A percentile compares a stretch with the other conserved stretches of the same genome.
phyloP scores from a whole-genome alignment of 805 yeast genomes.

The Teunomyces gatunensis region DNA sequence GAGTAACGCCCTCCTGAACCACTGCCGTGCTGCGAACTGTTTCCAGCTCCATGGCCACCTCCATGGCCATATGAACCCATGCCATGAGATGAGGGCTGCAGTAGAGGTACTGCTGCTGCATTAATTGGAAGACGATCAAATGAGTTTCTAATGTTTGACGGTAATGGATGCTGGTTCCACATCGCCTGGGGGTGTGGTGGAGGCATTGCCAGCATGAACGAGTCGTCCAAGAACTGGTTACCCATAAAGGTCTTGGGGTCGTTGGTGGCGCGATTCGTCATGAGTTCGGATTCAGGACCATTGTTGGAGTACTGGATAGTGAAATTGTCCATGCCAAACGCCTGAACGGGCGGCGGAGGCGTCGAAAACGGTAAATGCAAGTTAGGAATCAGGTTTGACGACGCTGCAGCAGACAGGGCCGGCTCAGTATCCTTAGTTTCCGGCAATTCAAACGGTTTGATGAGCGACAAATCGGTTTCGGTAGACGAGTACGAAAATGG shows the following conservation, averaged over 20 bases:
- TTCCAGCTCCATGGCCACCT: background rate
- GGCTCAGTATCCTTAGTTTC: conserved; percentile 2
- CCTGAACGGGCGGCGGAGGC: conserved; percentile 20
- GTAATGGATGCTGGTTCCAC: conserved; percentile 15
- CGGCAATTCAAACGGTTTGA: conserved; percentile 20
- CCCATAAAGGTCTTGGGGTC: background rate
- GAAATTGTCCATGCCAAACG: conserved; percentile 1
- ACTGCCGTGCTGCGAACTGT: background rate
- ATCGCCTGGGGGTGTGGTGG: conserved; percentile 5
- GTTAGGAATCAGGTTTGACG: conserved; percentile 5
- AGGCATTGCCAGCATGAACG: conserved; percentile 3
- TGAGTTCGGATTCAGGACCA: background rate
- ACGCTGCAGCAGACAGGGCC: too few relatives aligned
- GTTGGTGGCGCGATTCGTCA: background rate
- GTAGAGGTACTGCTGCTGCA: background rate
- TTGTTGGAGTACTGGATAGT: background rate
- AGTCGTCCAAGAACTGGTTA: conserved; percentile 2
- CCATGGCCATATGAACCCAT: background rate
- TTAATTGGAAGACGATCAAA: conserved; percentile 2
- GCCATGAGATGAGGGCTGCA: background rate
- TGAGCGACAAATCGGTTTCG: conserved; percentile 4
- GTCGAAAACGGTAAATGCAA: conserved; percentile 22
- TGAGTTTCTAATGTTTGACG: conserved; percentile 4
- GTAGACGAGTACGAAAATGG: conserved; percentile 23
- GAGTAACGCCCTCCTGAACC: background rate